Evolutionary conservation across 2,329 filamentous ascomycete species (phyloP), one percentile per base, ranked within the genome.

Genomic region (Teratosphaeriaceae sp.): DNA sequence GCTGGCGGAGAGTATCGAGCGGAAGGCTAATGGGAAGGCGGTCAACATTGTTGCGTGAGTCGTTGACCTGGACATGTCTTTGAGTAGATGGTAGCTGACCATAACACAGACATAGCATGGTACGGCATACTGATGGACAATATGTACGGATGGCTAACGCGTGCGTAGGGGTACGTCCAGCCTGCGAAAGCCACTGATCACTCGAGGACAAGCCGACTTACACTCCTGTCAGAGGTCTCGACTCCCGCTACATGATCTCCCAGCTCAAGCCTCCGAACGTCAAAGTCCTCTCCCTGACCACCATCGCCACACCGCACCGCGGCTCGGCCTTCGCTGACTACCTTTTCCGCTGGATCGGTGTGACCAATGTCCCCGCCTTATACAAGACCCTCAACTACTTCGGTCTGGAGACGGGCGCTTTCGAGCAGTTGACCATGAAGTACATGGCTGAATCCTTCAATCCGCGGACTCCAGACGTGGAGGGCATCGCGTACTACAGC

Each of bases 261-360:
- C 69, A 65, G 31, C 62, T 82, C 18, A 69, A 71, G 38, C 77
- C 76, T 8, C 65, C 67, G 2, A 77, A 81, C 39, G 86, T 95
- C 51, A 87, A 86, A 59, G 85, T 95, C 46, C 72, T 88, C 27
- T 81, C 78, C 0, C 60, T 82, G 51, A 82, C 79, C 1, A 82
- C 79, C 0, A 73, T 82, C 44, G 77, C 78, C 2, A 76, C 75
- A 12, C 79, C 79, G 1, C 79, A 82, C 63, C 63, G 72, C 62
- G 76, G 78, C 3, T 79, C 76, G 20, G 70, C 76, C 5, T 77
- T 81, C 48, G 79, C 79, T 31, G 79, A 82, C 58, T 78, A 78
- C 58, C 65, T 79, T 45, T 72, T 82, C 52, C 67, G 76, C 4
- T 69, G 69, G 30, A 77, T 82, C 43, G 76, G 77, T 27, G 57